Evolutionary conservation across 2,329 filamentous ascomycete species (phyloP).

Genomic region (Aspergillus novoparasiticus): DNA sequence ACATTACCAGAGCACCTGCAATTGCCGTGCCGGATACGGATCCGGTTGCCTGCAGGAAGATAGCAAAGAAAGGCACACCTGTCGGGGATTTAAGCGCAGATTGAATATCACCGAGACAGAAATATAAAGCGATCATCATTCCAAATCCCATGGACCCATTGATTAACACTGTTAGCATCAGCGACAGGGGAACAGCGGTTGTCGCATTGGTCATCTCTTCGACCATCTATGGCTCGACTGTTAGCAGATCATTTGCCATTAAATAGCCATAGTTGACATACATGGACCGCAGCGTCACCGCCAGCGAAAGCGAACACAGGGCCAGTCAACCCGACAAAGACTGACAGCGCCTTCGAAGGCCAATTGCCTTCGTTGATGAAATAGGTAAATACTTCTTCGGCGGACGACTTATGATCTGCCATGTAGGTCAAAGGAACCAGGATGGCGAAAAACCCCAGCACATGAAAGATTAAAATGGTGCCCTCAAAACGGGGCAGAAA

Average conservation of each 20-base stretch:
- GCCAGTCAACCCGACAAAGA: constrained; percentile 37
- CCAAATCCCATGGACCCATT: constrained; percentile 41
- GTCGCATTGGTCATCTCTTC: constrained; percentile 45
- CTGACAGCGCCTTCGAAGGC: constrained; percentile 45
- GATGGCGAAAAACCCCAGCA: constrained; percentile 56
- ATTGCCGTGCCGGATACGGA: constrained; percentile 28
- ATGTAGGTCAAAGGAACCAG: constrained; percentile 50
- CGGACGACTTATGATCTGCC: constrained; percentile 44
- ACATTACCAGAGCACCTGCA: constrained; percentile 29
- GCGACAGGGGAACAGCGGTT: constrained; percentile 37
- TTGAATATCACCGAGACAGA: constrained; percentile 39
- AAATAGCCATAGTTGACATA: constrained; percentile 20
- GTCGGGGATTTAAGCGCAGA: constrained; percentile 27
- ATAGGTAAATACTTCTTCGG: constrained; percentile 48
- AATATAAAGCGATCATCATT: constrained; percentile 42
- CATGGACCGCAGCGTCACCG: constrained; percentile 41
- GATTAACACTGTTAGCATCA: constrained; percentile 39
- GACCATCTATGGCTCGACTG: constrained; percentile 27
- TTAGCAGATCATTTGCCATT: background rate
- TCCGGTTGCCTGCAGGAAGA: constrained; percentile 35
- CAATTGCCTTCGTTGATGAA: constrained; percentile 54
- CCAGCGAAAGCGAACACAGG: constrained; percentile 42
- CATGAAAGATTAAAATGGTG: constrained; percentile 51
- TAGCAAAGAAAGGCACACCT: constrained; percentile 39
- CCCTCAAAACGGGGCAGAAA: constrained; percentile 53